Percentiles rank a stretch among this genome's conserved stretches.
These are phyloP conservation scores for Tolypocladium endophyticum DNA, from an alignment of 2,329 filamentous ascomycete species.

Conservation along the genomic window DNA sequence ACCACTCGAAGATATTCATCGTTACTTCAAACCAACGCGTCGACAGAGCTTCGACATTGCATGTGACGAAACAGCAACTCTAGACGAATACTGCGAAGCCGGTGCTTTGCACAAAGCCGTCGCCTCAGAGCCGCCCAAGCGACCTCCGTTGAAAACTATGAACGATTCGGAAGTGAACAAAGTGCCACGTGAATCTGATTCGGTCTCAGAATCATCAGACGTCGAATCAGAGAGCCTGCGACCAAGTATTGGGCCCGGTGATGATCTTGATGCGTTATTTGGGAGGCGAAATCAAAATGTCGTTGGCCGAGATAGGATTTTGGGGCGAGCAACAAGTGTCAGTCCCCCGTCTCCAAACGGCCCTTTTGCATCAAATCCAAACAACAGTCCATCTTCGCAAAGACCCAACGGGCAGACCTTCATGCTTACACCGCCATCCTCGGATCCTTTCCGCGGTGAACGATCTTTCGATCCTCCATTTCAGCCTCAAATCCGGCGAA, in stretches of 20 bases:
- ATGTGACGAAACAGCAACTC: slow-evolving; percentile 22
- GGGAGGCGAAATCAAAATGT: not conserved
- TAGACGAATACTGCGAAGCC: not conserved
- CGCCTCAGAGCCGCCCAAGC: not conserved
- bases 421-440: slow-evolving; percentile 1
- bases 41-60: slow-evolving; percentile 20
- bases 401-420: not conserved
- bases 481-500: not conserved
- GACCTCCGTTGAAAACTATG: slow-evolving; percentile 8
- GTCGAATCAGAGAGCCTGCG: not conserved
- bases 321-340: not conserved
- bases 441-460: not conserved
- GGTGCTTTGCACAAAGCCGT: not conserved
- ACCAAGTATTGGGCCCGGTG: not conserved
- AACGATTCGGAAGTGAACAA: slow-evolving; percentile 8
- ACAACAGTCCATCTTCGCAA: not conserved
- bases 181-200: slow-evolving; percentile 7
- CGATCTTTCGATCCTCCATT: not conserved
- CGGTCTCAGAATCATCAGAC: slow-evolving; percentile 2
- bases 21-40: slow-evolving; percentile 16
- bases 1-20: slow-evolving; percentile 16
- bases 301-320: not conserved
- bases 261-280: not conserved
- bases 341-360: not conserved
- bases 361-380: not conserved